phyloP scores from a whole-genome alignment of 768 basidiomycete genomes.

The Mycena sanguinolenta region DNA sequence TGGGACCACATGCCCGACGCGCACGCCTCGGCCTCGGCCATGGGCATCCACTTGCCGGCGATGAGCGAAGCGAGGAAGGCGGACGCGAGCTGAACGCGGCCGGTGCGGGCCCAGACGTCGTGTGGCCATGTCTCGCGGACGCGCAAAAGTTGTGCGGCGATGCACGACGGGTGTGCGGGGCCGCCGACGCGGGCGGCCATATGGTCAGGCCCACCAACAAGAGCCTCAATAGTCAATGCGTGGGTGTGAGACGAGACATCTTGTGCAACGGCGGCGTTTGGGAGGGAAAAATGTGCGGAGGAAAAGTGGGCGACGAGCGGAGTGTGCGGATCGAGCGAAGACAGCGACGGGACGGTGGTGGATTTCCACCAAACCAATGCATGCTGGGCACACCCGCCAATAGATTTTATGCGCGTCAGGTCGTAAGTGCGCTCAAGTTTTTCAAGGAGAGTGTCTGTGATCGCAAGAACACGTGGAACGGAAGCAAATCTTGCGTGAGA shows the following conservation, averaged over 20 bases:
- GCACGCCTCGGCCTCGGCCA: slow-evolving; percentile 83
- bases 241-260: slow-evolving; percentile 87
- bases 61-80: slow-evolving; percentile 81
- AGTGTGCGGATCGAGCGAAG: slow-evolving; percentile 78
- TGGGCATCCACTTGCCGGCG: slow-evolving; percentile 77
- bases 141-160: slow-evolving; percentile 82
- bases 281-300: slow-evolving; percentile 75
- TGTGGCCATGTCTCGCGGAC: slow-evolving; percentile 84
- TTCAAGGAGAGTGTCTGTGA: slow-evolving; percentile 78
- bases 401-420: slow-evolving; percentile 76
- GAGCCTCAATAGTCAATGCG: slow-evolving; percentile 79
- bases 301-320: slow-evolving; percentile 79
- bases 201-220: slow-evolving; percentile 82
- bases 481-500: slow-evolving; percentile 61
- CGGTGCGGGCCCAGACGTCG: slow-evolving; percentile 85
- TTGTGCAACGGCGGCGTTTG: slow-evolving; percentile 81
- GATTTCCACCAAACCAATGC: slow-evolving; percentile 92
- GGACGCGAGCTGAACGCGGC: slow-evolving; percentile 82
- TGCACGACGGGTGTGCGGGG: slow-evolving; percentile 75
- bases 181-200: slow-evolving; percentile 85
- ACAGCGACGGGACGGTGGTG: slow-evolving; percentile 78
- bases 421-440: slow-evolving; percentile 81
- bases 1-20: slow-evolving; percentile 86
- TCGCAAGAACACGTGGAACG: slow-evolving; percentile 38
- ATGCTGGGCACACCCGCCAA: slow-evolving; percentile 87